Conservation (phyloP, 164 flowering plant genomes). For the Kingdonia uniflora region DNA sequence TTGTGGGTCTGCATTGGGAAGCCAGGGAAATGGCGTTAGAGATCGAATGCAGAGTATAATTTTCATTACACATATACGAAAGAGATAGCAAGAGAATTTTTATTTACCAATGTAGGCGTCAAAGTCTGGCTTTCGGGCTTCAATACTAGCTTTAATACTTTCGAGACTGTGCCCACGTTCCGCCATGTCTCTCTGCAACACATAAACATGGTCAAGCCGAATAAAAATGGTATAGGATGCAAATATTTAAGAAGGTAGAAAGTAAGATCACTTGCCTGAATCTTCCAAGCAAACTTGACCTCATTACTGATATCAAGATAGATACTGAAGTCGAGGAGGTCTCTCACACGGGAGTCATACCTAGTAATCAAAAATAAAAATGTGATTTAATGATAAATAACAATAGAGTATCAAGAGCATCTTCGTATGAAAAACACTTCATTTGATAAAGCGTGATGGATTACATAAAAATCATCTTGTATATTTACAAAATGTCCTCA, state of each 20-base stretch:
- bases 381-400: too few species aligned
- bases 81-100: neutral
- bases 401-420: too few species aligned
- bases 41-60: neutral
- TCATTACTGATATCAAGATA: slow-evolving; percentile 97
- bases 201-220: slow-evolving; percentile 7
- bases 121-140: slow-evolving; percentile 96
- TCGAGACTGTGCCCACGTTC: slow-evolving; percentile 99
- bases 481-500: too few species aligned
- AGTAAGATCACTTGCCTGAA: slow-evolving; percentile 49
- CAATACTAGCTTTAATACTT: slow-evolving; percentile 94
- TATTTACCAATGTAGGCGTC: slow-evolving; percentile 87
- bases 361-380: slow-evolving; percentile 19
- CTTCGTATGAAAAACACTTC: too few species aligned
- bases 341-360: slow-evolving; percentile 84
- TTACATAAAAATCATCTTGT: too few species aligned
- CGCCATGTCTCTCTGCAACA: slow-evolving; percentile 91
- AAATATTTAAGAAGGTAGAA: neutral
- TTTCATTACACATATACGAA: too few species aligned
- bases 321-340: slow-evolving; percentile 94
- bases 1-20: slow-evolving; percentile 65
- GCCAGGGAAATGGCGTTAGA: slow-evolving; percentile 3
- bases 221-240: neutral
- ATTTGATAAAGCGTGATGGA: too few species aligned
- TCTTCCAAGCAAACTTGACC: slow-evolving; percentile 97